Conservation (phyloP, 2,329 filamentous ascomycete species). For the Lasiodiplodia sp. region DNA sequence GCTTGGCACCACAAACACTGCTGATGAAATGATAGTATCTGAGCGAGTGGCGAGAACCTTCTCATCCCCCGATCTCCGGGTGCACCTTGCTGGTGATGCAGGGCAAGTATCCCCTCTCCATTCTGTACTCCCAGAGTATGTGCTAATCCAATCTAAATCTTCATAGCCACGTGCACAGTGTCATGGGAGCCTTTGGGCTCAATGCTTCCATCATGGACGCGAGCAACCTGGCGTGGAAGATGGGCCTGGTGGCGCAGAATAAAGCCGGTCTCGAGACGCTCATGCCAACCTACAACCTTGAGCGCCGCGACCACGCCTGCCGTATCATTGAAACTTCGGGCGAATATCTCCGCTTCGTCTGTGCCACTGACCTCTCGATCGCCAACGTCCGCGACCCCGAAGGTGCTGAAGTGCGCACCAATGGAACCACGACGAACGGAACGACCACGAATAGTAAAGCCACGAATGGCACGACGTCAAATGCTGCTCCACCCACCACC, state of each 20-base stretch:
- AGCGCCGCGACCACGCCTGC: constrained; percentile 38
- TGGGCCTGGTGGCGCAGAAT: constrained; percentile 38
- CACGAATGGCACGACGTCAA: neutral
- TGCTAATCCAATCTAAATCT: neutral
- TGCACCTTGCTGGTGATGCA: constrained; percentile 45
- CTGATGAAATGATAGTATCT: constrained; percentile 33
- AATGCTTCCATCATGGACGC: constrained; percentile 49
- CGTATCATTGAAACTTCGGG: constrained; percentile 38
- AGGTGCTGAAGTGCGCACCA: neutral
- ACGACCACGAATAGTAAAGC: neutral
- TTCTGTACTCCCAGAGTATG: neutral
- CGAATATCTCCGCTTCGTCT: constrained; percentile 37
- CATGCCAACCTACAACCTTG: constrained; percentile 42
- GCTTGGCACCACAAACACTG: no score
- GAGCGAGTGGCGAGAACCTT: constrained; percentile 45
- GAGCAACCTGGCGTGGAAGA: constrained; percentile 47
- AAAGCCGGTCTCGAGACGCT: constrained; percentile 36
- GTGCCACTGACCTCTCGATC: constrained; percentile 36
- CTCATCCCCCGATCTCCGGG: constrained; percentile 41
- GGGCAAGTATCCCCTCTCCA: constrained; percentile 36
- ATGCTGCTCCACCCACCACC: neutral
- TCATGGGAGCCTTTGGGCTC: constrained; percentile 48
- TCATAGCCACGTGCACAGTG: constrained; percentile 44
- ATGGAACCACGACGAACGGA: neutral
- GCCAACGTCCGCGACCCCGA: constrained; percentile 32